Base-by-base conservation (phyloP, 2,329 filamentous ascomycete genomes). In the Fusarium hostae region DNA sequence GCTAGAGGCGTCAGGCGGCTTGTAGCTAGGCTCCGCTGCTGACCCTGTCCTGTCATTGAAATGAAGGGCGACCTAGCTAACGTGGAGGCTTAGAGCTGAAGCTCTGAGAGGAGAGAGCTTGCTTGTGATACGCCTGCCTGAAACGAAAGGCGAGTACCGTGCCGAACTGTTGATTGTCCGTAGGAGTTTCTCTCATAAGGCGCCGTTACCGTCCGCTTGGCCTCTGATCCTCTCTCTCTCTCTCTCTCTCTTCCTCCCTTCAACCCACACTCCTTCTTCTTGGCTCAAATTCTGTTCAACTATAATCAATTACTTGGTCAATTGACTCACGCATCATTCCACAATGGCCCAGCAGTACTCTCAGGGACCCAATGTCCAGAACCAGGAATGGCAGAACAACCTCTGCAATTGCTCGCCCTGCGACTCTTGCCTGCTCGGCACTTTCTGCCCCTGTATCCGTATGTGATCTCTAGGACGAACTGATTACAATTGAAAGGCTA, bases 371-470 rank as follows among this genome's bases (percentile, higher is more conserved):
- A 77, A 76, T 64, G 75, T 73, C 63, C 74, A 71, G 56, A 68
- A 75, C 63, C 77, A 79, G 54, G 76, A 81, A 63, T 85, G 83
- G 83, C 69, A 81, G 66, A 77, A 72, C 64, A 73, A 75, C 66
- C 78, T 86, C 54, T 81, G 79, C 74, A 73, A 80, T 74, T 86
- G 84, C 78, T 77, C 77, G 22, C 83, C 83, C 22, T 79, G 80
- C 72, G 78, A 76, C 30, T 79, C 75, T 52, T 85, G 83, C 67
- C 70, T 82, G 48, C 74, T 85, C 34, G 79, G 78, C 48, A 79
- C 78, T 37, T 85, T 78, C 54, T 72, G 83, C 58, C 84, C 84
- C 15, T 86, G 84, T 66, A 70, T 86, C 28, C 76, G 84, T 86
- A 78, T 51, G 84, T 82, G 26, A 24, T 51, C 39, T 24, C 24